phyloP scores from a whole-genome alignment of 306 rosid species.

The Acacia melanoxylon region DNA sequence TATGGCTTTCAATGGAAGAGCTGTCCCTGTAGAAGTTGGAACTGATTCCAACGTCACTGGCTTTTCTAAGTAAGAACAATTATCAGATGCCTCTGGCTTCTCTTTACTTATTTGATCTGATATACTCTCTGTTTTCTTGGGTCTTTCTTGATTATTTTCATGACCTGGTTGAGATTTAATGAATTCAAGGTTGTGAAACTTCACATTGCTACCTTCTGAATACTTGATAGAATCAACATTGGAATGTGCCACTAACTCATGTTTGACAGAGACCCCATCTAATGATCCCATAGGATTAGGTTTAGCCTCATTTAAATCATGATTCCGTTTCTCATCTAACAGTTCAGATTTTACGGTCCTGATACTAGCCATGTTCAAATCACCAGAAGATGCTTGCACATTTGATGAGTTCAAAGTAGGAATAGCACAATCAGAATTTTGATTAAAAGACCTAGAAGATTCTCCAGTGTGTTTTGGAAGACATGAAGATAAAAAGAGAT shows the following conservation, averaged over 20 bases:
- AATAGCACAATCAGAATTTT: constrained; percentile 36
- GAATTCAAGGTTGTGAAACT: constrained; percentile 35
- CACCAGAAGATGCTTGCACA: constrained; percentile 29
- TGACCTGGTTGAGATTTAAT: constrained; percentile 53
- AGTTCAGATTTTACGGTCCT: constrained; percentile 74
- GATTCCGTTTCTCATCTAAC: constrained; percentile 51
- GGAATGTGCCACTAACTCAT: constrained; percentile 38
- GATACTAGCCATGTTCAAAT: constrained; percentile 38
- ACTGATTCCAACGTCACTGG: constrained; percentile 17
- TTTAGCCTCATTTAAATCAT: constrained; percentile 36
- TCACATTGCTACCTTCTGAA: constrained; percentile 30
- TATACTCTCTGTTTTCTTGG: constrained; percentile 40
- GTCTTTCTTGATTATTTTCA: constrained; percentile 33
- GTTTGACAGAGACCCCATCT: constrained; percentile 42
- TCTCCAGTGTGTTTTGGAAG: constrained; percentile 24
- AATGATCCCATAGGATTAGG: constrained; percentile 31
- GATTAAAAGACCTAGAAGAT: constrained; percentile 39
- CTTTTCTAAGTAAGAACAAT: constrained; percentile 14
- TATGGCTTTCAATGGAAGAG: constrained; percentile 32
- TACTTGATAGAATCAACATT: constrained; percentile 32
- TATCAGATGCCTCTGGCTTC: constrained; percentile 31
- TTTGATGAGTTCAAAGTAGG: constrained; percentile 30
- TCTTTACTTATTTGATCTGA: constrained; percentile 33
- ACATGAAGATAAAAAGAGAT: constrained; percentile 22
- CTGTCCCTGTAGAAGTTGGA: constrained; percentile 28